Conservation (phyloP, 371 early-diverging fungal genomes). For the Apophysomyces trapeziformis region DNA sequence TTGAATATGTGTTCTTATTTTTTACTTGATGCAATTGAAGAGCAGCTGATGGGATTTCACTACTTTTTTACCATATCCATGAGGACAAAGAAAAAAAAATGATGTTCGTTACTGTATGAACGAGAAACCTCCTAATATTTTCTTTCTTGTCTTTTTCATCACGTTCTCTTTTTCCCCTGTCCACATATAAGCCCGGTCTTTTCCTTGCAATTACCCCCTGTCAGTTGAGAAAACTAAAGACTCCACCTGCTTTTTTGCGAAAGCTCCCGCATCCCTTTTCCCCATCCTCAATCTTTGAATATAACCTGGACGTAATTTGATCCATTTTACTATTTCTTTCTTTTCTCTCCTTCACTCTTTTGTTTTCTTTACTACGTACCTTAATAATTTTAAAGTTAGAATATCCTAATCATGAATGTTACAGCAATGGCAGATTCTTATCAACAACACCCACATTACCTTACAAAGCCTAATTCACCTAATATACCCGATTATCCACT, state of each 20-base stretch:
- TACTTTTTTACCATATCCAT: slow-evolving; percentile 8
- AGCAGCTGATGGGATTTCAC: slow-evolving; percentile 8
- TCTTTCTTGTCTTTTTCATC: background rate
- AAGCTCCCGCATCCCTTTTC: slow-evolving; percentile 6
- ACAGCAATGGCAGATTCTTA: slow-evolving; percentile 10
- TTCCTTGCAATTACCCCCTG: slow-evolving; percentile 9
- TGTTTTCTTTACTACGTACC: slow-evolving; percentile 14
- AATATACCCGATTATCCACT: slow-evolving; percentile 25
- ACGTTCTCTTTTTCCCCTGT: slow-evolving; percentile 8
- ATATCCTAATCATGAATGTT: slow-evolving; percentile 13
- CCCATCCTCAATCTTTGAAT: slow-evolving; percentile 9
- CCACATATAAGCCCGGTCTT: slow-evolving; percentile 8
- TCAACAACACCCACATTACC: slow-evolving; percentile 12
- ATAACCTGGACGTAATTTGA: slow-evolving; percentile 9
- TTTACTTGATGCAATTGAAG: slow-evolving; percentile 6
- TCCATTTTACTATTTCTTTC: slow-evolving; percentile 15
- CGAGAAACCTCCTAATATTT: background rate
- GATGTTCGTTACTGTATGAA: slow-evolving; percentile 11
- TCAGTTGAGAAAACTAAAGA: slow-evolving; percentile 12
- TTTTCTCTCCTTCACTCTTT: slow-evolving; percentile 15
- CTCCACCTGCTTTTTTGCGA: slow-evolving; percentile 1
- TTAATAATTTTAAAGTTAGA: slow-evolving; percentile 20
- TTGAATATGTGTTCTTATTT: slow-evolving; percentile 1
- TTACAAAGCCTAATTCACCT: slow-evolving; percentile 19
- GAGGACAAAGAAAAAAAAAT: slow-evolving; percentile 8